These are phyloP conservation scores for Ogataea chonburiensis DNA, from an alignment of 805 yeast species.

Conservation along the genomic window DNA sequence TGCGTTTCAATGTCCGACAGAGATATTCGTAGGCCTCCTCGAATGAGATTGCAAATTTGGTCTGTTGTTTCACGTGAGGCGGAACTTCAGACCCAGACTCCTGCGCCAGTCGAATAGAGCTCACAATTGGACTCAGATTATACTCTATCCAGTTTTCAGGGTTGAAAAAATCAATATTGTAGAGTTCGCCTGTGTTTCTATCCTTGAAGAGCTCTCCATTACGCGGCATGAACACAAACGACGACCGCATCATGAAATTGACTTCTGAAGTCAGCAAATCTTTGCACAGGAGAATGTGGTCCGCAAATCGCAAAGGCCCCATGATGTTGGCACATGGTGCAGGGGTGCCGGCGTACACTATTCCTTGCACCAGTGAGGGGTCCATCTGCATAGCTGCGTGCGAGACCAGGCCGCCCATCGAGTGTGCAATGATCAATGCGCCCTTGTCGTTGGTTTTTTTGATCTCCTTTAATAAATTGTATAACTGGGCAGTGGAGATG, in stretches of 20 bases:
- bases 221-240: constrained; percentile 74
- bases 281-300: constrained; percentile 71
- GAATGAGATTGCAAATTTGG: constrained; percentile 37
- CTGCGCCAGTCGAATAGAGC: constrained; percentile 34
- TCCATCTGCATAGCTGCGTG: constrained; percentile 72
- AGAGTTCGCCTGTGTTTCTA: constrained; percentile 51
- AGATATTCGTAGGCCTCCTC: constrained; percentile 67
- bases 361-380: constrained; percentile 68
- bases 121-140: constrained; percentile 72
- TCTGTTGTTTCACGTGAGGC: constrained; percentile 29
- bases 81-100: constrained; percentile 21
- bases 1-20: constrained; percentile 53
- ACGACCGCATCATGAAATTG: constrained; percentile 85
- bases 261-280: constrained; percentile 75
- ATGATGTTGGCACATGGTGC: constrained; percentile 79
- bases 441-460: constrained; percentile 49
- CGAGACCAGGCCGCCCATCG: constrained; percentile 91
- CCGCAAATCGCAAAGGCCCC: constrained; percentile 84
- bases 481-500: constrained; percentile 50
- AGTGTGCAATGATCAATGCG: constrained; percentile 76
- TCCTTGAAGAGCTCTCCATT: constrained; percentile 75
- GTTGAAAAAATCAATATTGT: constrained; percentile 73
- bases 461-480: constrained; percentile 45
- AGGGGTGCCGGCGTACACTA: constrained; percentile 83
- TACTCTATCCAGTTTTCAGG: constrained; percentile 78